Base-by-base conservation (phyloP, 176 grass and related monocot species). In the Miscanthus lutarioriparius region DNA sequence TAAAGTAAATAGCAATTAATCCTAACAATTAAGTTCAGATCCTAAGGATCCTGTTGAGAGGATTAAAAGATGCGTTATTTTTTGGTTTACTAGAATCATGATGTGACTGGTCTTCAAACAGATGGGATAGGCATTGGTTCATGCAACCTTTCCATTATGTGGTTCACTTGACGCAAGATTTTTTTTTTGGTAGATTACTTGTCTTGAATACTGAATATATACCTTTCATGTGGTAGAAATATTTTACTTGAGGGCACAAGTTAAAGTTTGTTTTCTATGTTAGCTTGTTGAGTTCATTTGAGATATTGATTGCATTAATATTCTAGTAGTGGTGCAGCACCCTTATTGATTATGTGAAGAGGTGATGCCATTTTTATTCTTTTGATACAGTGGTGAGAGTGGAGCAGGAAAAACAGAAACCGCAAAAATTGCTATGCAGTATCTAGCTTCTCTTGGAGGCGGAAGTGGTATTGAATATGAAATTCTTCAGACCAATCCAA, bases 321-420 rank as follows among this genome's bases (percentile, higher is more conserved):
- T 56, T 72, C 70, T 79, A 68, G 2, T 32, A 25, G n/a, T n/a
- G n/a, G n/a, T n/a, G n/a, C n/a, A n/a, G 36, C 39, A 13, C 72
- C 35, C 65, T 54, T 47, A 43, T 35, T 9, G 17, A 67, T 40
- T 45, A 75, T 58, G 15, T 49, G 13, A 83, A 69, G 56, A 70
- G 59, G 72, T 79, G 72, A 76, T 88, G 44, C 32, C 20, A 75
- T 72, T 77, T 84, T 76, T 67, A 62, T 58, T 56, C 38, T 67
- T 48, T 69, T 43, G 28, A 85, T 91, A 47, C 67, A 99, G 96
- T 74, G 96, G 96, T 82, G 96, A 96, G 86, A 99, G 96, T 88
- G 96, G 96, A 86, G 93, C 96, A 88, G 96, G 96, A 76, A 99
- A 99, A 87, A 99, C 96, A 82, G 93, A 96, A 94, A 99, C 96